Percentiles rank a stretch among this genome's conserved stretches.
phyloP scores from a whole-genome alignment of 2,329 filamentous ascomycete species.

The Pseudophaeomoniella oleicola region DNA sequence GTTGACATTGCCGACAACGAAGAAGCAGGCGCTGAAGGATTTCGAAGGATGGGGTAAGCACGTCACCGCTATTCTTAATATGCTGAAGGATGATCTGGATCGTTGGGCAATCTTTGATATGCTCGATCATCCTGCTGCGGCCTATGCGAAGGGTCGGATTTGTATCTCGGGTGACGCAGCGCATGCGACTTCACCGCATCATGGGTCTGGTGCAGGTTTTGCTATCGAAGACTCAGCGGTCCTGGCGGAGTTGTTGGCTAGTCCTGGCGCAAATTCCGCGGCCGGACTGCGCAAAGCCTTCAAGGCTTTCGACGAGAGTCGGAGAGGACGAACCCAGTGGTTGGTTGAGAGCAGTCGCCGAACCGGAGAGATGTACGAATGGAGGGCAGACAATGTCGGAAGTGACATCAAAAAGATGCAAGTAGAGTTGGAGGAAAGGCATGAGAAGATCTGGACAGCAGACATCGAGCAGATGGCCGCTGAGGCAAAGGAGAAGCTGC shows the following conservation, averaged over 20 bases:
- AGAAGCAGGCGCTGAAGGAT: constrained; percentile 11
- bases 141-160: constrained; percentile 14
- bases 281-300: constrained; percentile 31
- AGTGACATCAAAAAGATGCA: constrained; percentile 6
- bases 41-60: constrained; percentile 10
- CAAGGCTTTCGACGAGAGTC: constrained; percentile 33
- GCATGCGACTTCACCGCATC: constrained; percentile 22
- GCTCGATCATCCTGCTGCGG: constrained; percentile 19
- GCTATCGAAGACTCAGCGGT: constrained; percentile 23
- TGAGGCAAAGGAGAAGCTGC: too few relatives aligned
- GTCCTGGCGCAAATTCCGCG: constrained; percentile 3
- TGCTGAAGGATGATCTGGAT: constrained; percentile 1
- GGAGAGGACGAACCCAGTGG: constrained; percentile 34
- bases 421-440: too few relatives aligned
- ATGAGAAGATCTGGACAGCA: too few relatives aligned
- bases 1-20: constrained; percentile 21
- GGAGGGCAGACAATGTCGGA: constrained; percentile 4
- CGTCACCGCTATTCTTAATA: constrained; percentile 1
- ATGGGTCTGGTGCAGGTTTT: constrained; percentile 21
- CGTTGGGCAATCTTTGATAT: constrained; percentile 19
- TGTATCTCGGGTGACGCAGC: constrained; percentile 24
- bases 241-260: constrained; percentile 17
- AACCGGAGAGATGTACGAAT: constrained; percentile 6
- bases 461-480: too few relatives aligned
- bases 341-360: constrained; percentile 32